A percentile compares a stretch with the other conserved stretches of the same genome.
phyloP scores from a whole-genome alignment of 2,329 filamentous ascomycete species.

The Colletotrichum falcatum region DNA sequence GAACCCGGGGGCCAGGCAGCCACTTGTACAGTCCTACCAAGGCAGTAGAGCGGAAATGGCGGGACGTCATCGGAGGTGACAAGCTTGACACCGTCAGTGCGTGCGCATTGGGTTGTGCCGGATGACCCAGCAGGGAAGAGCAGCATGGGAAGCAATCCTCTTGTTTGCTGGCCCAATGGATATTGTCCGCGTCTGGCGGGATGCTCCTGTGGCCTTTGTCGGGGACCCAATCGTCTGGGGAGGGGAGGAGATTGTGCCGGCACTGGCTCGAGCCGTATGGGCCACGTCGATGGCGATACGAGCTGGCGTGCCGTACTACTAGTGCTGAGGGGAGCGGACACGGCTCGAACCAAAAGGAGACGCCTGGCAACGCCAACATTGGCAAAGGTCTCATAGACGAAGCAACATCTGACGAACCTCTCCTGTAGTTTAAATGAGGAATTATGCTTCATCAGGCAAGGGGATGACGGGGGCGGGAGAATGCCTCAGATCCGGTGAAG shows the following conservation, averaged over 20 bases:
- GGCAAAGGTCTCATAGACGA: background rate
- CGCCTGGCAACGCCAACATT: background rate
- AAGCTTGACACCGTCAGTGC: background rate
- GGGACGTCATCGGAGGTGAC: background rate
- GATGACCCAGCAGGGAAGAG: background rate
- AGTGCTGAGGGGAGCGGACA: background rate
- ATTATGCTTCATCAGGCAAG: background rate
- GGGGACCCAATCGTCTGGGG: background rate
- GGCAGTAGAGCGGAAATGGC: background rate
- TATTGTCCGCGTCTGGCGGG: too few relatives aligned
- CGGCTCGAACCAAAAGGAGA: background rate
- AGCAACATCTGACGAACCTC: slow-evolving; percentile 23
- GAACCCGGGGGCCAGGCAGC: background rate
- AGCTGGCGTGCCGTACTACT: too few relatives aligned
- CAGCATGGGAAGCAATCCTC: background rate
- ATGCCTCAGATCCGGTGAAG: background rate
- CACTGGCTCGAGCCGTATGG: background rate
- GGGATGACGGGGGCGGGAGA: background rate
- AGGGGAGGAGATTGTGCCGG: background rate
- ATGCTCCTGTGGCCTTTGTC: background rate
- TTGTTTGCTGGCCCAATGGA: background rate
- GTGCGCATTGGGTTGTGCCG: background rate
- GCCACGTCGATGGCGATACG: slow-evolving; percentile 1
- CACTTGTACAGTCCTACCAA: too few relatives aligned
- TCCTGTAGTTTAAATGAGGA: background rate